Evolutionary conservation across 2,329 filamentous ascomycete genomes (phyloP), one percentile per base, ranked within the genome.

Genomic region (Paracoccidioides lutzii): DNA sequence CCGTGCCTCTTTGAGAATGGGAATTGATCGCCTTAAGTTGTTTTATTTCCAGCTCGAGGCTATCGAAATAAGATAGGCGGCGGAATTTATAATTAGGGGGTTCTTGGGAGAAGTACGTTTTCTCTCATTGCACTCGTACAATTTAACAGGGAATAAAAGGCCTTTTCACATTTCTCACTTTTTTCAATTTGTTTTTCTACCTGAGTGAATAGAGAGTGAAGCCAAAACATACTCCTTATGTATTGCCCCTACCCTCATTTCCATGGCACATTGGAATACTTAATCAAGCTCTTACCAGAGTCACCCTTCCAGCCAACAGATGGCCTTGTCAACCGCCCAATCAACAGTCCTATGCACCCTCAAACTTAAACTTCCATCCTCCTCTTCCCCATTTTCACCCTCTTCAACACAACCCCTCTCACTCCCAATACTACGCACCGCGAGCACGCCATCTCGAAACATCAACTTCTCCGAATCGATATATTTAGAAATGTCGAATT

Each of bases 381-480:
- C 5, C 14, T 9, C 12, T 4, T 35, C 12, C 54, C 43, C 10
- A 35, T 51, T 28, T 33, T 41, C 38, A 55, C 7, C 5, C 14
- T 9, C 12, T 4, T 30, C 12, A 52, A 42, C 10, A 35, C 45
- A 28, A n/a, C 38, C 38, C 53, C 7, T 2, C 52, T 37, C 55
- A 53, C 57, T 48, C 56, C 57, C 2, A 30, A 52, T 38, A 49
- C 43, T 43, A 48, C 59, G 53, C 4, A 41, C 38, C 3, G 57
- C 52, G 3, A 64, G 41, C 4, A 62, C 52, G 8, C 59, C 30
- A 3, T 45, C 30, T 50, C 58, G 46, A 30, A 66, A 38, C 22
- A 53, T 44, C 7, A 51, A 57, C 2, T 63, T 63, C 7, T 49
- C 15, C 4, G 56, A 57, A 57, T 66, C 57, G 52, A 66, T 65